These are phyloP conservation scores for Syncephalastrum sp. DNA, from an alignment of 371 early-diverging fungal species.

Conservation along the genomic window DNA sequence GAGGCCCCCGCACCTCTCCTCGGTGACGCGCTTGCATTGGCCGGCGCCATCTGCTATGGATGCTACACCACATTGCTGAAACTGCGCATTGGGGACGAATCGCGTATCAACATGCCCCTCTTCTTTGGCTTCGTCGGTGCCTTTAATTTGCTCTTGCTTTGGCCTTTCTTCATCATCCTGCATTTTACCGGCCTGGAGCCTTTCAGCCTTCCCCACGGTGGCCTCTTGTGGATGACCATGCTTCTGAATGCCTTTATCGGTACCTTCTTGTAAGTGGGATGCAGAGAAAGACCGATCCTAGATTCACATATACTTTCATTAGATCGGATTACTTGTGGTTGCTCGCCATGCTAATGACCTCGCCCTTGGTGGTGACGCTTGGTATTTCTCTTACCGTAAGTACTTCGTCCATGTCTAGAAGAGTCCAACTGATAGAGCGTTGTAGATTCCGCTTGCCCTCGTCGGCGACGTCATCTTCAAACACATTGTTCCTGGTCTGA, in stretches of 20 bases:
- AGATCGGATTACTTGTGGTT: conserved; percentile 81
- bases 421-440: not conserved
- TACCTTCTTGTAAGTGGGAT: conserved; percentile 56
- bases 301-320: not conserved
- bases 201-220: conserved; percentile 62
- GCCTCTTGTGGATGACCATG: conserved; percentile 61
- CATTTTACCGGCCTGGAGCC: conserved; percentile 67
- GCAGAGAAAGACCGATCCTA: no score
- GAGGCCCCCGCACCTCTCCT: conserved; percentile 31
- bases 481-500: conserved; percentile 49
- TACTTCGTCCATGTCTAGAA: not conserved
- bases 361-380: conserved; percentile 77
- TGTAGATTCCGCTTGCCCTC: conserved; percentile 70
- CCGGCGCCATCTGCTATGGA: conserved; percentile 78
- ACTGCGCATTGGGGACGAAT: conserved; percentile 67
- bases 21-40: conserved; percentile 71
- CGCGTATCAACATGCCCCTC: conserved; percentile 69
- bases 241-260: conserved; percentile 76
- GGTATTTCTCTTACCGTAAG: conserved; percentile 71
- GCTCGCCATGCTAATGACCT: conserved; percentile 76
- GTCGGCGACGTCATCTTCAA: conserved; percentile 73
- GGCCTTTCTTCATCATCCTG: conserved; percentile 70
- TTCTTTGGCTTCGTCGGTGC: conserved; percentile 85
- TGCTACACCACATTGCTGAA: conserved; percentile 78
- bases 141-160: conserved; percentile 68